These are phyloP conservation scores for Monosporozyma aerobia DNA, from an alignment of 805 yeast species.

Conservation along the genomic window DNA sequence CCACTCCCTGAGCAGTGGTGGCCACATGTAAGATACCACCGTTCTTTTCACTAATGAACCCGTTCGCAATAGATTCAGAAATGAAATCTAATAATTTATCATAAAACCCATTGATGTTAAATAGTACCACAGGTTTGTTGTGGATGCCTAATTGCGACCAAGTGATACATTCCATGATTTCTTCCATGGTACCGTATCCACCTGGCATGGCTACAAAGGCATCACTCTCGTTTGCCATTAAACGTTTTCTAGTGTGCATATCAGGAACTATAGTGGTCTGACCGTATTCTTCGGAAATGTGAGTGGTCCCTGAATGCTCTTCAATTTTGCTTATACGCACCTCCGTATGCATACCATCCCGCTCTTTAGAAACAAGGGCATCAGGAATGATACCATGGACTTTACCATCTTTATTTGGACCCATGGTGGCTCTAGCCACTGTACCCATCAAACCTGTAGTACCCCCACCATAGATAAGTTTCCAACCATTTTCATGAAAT, in stretches of 20 bases:
- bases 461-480: conserved; percentile 85
- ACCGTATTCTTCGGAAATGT: conserved; percentile 52
- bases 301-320: conserved; percentile 48
- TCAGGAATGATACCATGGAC: conserved; percentile 86
- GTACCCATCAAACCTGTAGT: conserved; percentile 78
- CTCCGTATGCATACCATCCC: conserved; percentile 30
- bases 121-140: conserved; percentile 66
- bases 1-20: conserved; percentile 56
- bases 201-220: conserved; percentile 89
- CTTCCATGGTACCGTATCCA: conserved; percentile 86
- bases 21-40: conserved; percentile 65
- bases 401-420: conserved; percentile 38
- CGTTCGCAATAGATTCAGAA: conserved; percentile 46
- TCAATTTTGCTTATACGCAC: not conserved
- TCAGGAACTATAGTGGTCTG: conserved; percentile 72
- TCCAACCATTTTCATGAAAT: conserved; percentile 52
- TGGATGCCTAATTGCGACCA: conserved; percentile 90
- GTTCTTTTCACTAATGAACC: conserved; percentile 61
- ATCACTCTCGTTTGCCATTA: conserved; percentile 81
- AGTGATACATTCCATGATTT: conserved; percentile 80
- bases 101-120: conserved; percentile 73
- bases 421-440: conserved; percentile 55
- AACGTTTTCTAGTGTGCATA: conserved; percentile 81
- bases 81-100: conserved; percentile 60
- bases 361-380: conserved; percentile 67